Percentiles rank a stretch among this genome's conserved stretches.
phyloP scores from a whole-genome alignment of 2,329 filamentous ascomycete species.

The Xylariaceae sp. region DNA sequence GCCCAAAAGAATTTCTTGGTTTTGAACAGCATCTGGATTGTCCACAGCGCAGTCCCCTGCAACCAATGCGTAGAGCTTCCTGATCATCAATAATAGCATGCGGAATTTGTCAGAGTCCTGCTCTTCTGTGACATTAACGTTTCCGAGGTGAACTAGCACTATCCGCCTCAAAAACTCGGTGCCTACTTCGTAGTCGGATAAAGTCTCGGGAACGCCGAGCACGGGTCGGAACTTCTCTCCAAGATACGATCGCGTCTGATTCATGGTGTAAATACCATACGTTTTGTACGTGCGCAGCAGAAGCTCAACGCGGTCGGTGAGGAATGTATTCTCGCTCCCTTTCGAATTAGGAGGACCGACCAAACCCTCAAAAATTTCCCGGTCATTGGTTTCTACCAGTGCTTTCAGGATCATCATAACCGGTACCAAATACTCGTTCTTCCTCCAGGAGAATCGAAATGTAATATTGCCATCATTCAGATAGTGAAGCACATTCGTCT shows the following conservation, averaged over 20 bases:
- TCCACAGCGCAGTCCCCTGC: conserved; percentile 90
- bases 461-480: conserved; percentile 93
- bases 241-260: conserved; percentile 78
- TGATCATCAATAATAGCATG: conserved; percentile 90
- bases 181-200: conserved; percentile 84
- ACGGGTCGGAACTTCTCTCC: conserved; percentile 90
- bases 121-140: conserved; percentile 73
- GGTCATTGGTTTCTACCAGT: conserved; percentile 90
- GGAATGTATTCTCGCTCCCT: conserved; percentile 80
- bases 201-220: conserved; percentile 75
- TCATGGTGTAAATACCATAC: conserved; percentile 77
- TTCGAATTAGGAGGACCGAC: conserved; percentile 74
- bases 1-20: conserved; percentile 90
- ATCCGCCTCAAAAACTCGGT: conserved; percentile 87
- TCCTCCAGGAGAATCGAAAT: conserved; percentile 96
- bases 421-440: conserved; percentile 93
- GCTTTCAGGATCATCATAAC: conserved; percentile 97
- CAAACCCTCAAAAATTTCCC: conserved; percentile 92
- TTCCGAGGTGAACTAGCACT: conserved; percentile 87
- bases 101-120: conserved; percentile 92
- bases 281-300: conserved; percentile 89
- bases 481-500: conserved; percentile 96
- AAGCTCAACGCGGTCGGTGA: conserved; percentile 90
- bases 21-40: conserved; percentile 94
- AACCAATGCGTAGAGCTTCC: conserved; percentile 90